Base-by-base conservation (phyloP, 495 filamentous ascomycete genomes). In the Penicillium angulare region DNA sequence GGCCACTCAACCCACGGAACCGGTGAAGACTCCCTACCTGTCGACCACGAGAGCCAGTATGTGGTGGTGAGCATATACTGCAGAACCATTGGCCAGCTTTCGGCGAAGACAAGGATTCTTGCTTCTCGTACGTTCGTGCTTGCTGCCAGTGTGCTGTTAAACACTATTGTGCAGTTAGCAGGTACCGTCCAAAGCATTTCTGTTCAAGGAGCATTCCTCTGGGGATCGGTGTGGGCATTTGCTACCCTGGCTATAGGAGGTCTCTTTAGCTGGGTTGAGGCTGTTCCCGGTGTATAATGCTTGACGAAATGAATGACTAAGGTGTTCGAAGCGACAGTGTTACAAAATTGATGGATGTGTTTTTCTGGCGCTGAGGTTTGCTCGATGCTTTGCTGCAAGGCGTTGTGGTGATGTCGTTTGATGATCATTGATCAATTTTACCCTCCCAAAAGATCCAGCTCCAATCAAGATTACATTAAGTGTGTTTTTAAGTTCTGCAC, bases 181-280 rank as follows among this genome's bases (percentile, higher is more conserved):
- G 65, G 80, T 22, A 85, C 78, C 0, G 62, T 95, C 18, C 71
- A 78, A n/a, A 83, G 87, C 15, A 80, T 86, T 7, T 86, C 88
- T 54, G 55, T 81, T 2, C 62, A 71, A 6, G 90, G 90, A 21
- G 86, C 88, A 0, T 70, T 67, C 9, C 83, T 78, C 0, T 96
- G 87, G 76, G 83, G 86, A 2, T 70, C 71, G 10, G 71, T 91
- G 12, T 96, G 88, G 88, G 80, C 79, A 34, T 48, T 78, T 12
- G 85, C 86, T 1, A 77, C 79, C 0, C 53, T 79, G 48, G 56
- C 82, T 29, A 80, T 82, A 3, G 86, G 87, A 1, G 55, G 75
- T 12, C 75, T 68, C 39, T 81, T 87, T 72, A 68, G 75, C 61
- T 80, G 83, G 84, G 67, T 86, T 50, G 78, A 77, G 27, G 71